These are phyloP conservation scores for Suillus occidentalis DNA, from an alignment of 768 basidiomycete genomes.

Conservation along the genomic window DNA sequence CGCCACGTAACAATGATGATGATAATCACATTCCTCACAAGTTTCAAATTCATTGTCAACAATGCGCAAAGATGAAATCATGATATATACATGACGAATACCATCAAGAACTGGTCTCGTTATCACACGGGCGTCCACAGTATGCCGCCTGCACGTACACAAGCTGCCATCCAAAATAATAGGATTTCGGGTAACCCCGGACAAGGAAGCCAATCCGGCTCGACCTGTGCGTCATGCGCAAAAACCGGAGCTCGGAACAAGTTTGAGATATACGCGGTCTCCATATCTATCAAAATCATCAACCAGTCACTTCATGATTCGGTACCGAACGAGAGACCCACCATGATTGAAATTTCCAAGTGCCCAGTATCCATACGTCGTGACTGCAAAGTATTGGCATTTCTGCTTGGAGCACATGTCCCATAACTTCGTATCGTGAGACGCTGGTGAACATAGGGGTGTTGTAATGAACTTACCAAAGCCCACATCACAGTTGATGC, in stretches of 20 bases:
- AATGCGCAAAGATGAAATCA: background rate
- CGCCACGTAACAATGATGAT: background rate
- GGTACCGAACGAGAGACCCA: background rate
- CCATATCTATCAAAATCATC: background rate
- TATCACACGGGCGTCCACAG: background rate
- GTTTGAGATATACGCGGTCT: background rate
- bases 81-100: background rate
- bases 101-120: background rate
- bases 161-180: slow-evolving; percentile 12
- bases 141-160: background rate
- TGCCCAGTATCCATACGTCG: slow-evolving; percentile 7
- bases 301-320: background rate
- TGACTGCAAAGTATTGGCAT: slow-evolving; percentile 7
- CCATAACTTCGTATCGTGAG: slow-evolving; percentile 2
- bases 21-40: background rate
- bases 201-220: background rate
- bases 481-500: slow-evolving; percentile 2
- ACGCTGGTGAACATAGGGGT: background rate
- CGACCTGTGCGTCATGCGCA: background rate
- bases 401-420: slow-evolving; percentile 5
- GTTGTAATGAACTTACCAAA: slow-evolving; percentile 1
- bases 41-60: background rate
- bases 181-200: background rate
- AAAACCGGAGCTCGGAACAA: slow-evolving; percentile 2
- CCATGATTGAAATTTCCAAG: slow-evolving; percentile 8